These are phyloP conservation scores for Ganoderma lingzhi DNA, from an alignment of 1,284 basidiomycete genomes.

Conservation along the genomic window DNA sequence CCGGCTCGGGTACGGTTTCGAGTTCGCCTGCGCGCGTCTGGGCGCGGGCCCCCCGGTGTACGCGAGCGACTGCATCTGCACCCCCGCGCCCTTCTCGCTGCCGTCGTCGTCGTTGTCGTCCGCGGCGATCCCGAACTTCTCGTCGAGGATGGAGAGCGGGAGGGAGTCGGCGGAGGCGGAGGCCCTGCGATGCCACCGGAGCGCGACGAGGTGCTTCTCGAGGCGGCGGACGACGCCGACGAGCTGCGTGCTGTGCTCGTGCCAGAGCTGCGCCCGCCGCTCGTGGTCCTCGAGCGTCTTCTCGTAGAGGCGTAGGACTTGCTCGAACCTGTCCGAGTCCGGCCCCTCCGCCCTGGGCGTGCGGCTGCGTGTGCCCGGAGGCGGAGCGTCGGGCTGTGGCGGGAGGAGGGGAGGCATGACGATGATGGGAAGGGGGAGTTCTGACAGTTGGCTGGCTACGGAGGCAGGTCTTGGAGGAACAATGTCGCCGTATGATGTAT, in stretches of 20 bases:
- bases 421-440: not conserved
- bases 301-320: not conserved
- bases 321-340: not conserved
- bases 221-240: not conserved
- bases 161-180: not conserved
- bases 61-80: not conserved
- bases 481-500: too few relatives aligned
- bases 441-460: not conserved
- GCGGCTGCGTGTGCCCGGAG: not conserved
- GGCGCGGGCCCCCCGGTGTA: not conserved
- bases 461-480: too few relatives aligned
- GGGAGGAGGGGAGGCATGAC: not conserved
- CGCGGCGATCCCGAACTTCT: not conserved
- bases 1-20: constrained; percentile 8
- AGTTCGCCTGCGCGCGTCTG: not conserved
- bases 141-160: constrained; percentile 1
- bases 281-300: not conserved
- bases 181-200: not conserved
- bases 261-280: constrained; percentile 6
- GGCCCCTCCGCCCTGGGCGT: not conserved
- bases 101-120: not conserved
- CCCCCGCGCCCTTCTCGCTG: not conserved
- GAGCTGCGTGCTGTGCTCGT: constrained; percentile 2
- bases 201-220: constrained; percentile 6
- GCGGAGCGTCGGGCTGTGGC: too few relatives aligned